Conservation (phyloP, 2,329 filamentous ascomycete genomes). For the Pseudogymnoascus sp. region DNA sequence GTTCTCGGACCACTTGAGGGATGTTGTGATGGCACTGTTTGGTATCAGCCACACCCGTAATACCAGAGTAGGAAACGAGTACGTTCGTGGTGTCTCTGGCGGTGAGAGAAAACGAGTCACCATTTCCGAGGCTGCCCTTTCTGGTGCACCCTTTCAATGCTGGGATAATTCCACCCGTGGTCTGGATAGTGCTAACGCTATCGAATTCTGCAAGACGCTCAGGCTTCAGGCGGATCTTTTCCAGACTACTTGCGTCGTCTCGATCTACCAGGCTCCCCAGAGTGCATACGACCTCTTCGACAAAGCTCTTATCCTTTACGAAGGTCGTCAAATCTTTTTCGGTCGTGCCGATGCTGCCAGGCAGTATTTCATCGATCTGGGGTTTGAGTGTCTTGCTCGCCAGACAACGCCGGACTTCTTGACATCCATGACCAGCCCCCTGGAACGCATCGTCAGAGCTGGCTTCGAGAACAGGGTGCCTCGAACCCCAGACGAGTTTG, state of each 20-base stretch:
- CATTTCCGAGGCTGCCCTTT: constrained; percentile 66
- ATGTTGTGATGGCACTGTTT: constrained; percentile 63
- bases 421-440: constrained; percentile 61
- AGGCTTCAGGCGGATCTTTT: constrained; percentile 57
- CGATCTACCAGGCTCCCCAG: constrained; percentile 66
- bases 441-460: constrained; percentile 47
- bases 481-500: constrained; percentile 48
- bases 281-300: constrained; percentile 64
- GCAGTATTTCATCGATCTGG: constrained; percentile 60
- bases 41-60: constrained; percentile 64
- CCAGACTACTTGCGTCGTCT: constrained; percentile 55
- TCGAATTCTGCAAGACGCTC: constrained; percentile 63
- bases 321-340: constrained; percentile 65
- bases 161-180: constrained; percentile 70
- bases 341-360: constrained; percentile 56
- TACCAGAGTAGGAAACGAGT: constrained; percentile 67
- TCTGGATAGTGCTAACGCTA: constrained; percentile 64
- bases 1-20: constrained; percentile 32
- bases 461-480: constrained; percentile 52
- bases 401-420: constrained; percentile 55
- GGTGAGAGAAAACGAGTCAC: constrained; percentile 71
- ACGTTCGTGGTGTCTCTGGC: constrained; percentile 60
- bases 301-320: constrained; percentile 60
- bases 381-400: constrained; percentile 63
- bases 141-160: constrained; percentile 53